Evolutionary conservation across 106 monocot genomes (phyloP).

Genomic region (Allium cepa): DNA sequence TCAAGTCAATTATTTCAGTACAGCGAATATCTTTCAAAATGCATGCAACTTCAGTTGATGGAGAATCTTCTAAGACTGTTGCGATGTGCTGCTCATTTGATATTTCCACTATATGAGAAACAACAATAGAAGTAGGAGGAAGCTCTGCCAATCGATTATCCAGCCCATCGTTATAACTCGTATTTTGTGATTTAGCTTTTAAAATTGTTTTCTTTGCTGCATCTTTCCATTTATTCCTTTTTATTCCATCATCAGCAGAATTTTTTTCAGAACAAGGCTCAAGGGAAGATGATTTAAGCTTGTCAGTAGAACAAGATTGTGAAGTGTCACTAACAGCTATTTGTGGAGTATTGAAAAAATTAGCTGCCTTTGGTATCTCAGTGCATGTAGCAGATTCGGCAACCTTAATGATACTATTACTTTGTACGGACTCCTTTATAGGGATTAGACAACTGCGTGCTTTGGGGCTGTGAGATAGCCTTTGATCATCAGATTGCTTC

Average conservation of each 20-base stretch:
- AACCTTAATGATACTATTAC: not conserved
- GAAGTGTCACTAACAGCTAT: constrained; percentile 27
- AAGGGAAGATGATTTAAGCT: constrained; percentile 24
- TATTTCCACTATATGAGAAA: constrained; percentile 11
- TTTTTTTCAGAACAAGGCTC: constrained; percentile 27
- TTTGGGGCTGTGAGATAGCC: constrained; percentile 7
- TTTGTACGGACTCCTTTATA: not conserved
- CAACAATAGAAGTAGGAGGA: constrained; percentile 5
- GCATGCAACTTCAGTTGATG: constrained; percentile 4
- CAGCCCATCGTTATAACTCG: not conserved
- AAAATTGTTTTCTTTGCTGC: constrained; percentile 26
- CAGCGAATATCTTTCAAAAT: not conserved
- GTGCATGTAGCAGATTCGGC: not conserved
- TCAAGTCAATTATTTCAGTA: constrained; percentile 1
- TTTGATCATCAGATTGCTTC: constrained; percentile 16
- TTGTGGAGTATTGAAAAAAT: constrained; percentile 11
- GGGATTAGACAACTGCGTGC: not conserved
- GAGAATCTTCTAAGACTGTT: constrained; percentile 5
- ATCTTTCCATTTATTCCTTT: constrained; percentile 50
- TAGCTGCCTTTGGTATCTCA: constrained; percentile 20
- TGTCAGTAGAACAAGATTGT: constrained; percentile 47
- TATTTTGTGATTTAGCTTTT: constrained; percentile 12
- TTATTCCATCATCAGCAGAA: constrained; percentile 20
- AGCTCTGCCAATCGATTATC: constrained; percentile 24
- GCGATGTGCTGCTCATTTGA: constrained; percentile 9